Evolutionary conservation across 352 stramenopile genomes (phyloP).

Genomic region (Phytophthora litchii): DNA sequence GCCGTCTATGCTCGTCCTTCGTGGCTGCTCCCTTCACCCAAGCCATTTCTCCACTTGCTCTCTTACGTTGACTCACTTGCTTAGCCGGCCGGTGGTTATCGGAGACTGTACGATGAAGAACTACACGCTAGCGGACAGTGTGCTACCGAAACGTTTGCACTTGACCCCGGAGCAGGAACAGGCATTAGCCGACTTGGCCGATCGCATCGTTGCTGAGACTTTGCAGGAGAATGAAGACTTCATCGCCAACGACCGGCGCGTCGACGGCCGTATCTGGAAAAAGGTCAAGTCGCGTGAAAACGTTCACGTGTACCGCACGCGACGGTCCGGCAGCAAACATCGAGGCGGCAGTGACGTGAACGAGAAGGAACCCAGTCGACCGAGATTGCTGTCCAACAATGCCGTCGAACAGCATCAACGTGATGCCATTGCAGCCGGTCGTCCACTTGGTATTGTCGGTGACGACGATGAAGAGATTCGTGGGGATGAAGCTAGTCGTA

Average conservation of each 20-base stretch:
- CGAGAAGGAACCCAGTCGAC: slow-evolving; percentile 40
- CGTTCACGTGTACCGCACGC: slow-evolving; percentile 58
- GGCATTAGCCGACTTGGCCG: slow-evolving; percentile 50
- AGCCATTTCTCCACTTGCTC: slow-evolving; percentile 22
- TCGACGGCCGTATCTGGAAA: slow-evolving; percentile 54
- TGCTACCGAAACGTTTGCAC: slow-evolving; percentile 19
- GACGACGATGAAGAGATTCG: slow-evolving; percentile 24
- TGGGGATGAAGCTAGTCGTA: slow-evolving; percentile 16
- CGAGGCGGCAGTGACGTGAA: slow-evolving; percentile 16
- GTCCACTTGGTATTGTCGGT: slow-evolving; percentile 21
- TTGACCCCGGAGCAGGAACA: slow-evolving; percentile 40
- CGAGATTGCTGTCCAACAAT: slow-evolving; percentile 50
- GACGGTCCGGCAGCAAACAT: slow-evolving; percentile 29
- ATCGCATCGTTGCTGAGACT: slow-evolving; percentile 62
- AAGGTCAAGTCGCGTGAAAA: slow-evolving; percentile 59
- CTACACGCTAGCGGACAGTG: slow-evolving; percentile 18
- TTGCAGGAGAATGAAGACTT: slow-evolving; percentile 60
- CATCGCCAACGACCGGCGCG: slow-evolving; percentile 41
- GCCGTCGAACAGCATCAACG: slow-evolving; percentile 42
- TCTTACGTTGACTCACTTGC: slow-evolving; percentile 7
- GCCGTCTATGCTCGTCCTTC: slow-evolving; percentile 28
- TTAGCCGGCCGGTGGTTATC: slow-evolving; percentile 9
- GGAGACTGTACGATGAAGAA: slow-evolving; percentile 24
- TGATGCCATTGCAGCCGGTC: slow-evolving; percentile 32
- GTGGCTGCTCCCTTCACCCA: slow-evolving; percentile 6